phyloP scores from a whole-genome alignment of 139 green algal genomes.

The Nannochloris sp. region DNA sequence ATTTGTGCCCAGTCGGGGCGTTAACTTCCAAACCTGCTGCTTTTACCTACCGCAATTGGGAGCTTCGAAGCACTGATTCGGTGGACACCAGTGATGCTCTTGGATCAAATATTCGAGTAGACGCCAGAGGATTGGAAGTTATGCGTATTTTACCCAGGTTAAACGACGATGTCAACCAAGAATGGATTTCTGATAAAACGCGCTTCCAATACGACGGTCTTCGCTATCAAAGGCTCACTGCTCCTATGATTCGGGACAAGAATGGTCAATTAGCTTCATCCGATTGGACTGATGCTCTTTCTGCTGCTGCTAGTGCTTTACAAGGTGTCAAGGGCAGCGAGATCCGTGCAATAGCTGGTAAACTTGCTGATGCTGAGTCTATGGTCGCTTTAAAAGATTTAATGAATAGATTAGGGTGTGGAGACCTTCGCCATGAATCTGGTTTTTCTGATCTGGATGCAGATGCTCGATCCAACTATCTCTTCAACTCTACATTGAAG shows the following conservation, averaged over 20 bases:
- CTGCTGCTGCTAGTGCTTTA: constrained; percentile 41
- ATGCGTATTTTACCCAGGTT: constrained; percentile 90
- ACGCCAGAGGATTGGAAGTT: constrained; percentile 78
- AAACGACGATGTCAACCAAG: constrained; percentile 97
- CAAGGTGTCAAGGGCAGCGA: constrained; percentile 41
- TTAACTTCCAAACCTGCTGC: constrained; percentile 95
- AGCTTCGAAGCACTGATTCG: constrained; percentile 89
- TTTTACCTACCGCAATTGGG: constrained; percentile 95
- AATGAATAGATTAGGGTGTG: constrained; percentile 59
- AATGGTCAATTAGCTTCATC: constrained; percentile 42
- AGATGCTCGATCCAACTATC: constrained; percentile 83
- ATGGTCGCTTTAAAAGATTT: constrained; percentile 86
- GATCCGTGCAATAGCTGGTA: constrained; percentile 80
- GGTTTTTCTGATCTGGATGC: constrained; percentile 52
- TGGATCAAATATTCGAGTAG: constrained; percentile 83
- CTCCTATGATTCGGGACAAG: constrained; percentile 61
- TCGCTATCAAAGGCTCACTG: constrained; percentile 83
- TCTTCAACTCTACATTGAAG: constrained; percentile 79
- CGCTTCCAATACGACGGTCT: constrained; percentile 97
- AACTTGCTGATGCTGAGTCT: constrained; percentile 88
- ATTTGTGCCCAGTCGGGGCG: constrained; percentile 96
- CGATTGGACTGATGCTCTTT: constrained; percentile 73
- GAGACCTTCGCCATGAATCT: constrained; percentile 47
- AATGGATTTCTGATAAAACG: constrained; percentile 96
- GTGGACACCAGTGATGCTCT: constrained; percentile 90